Evolutionary conservation across 2,329 filamentous ascomycete genomes (phyloP).

Genomic region (Xylaria sp.): DNA sequence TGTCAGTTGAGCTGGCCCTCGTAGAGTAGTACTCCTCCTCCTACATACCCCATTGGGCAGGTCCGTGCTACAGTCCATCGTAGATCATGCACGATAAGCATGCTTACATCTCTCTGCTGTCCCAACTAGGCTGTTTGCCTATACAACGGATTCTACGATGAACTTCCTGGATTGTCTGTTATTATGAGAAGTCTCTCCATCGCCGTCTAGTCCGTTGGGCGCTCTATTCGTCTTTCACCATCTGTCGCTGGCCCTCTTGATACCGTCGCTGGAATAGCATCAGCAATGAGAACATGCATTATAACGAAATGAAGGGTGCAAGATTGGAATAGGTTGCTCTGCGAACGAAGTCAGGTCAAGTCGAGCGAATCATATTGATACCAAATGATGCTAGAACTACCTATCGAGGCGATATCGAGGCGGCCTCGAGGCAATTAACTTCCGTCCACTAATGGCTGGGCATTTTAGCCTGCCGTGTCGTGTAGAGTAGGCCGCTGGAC

Average conservation of each 20-base stretch:
- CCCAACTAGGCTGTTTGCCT: not conserved
- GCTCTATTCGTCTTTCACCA: not conserved
- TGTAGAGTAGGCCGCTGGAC: not conserved
- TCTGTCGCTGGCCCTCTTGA: not conserved
- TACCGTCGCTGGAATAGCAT: not conserved
- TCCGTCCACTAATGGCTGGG: slow-evolving; percentile 8
- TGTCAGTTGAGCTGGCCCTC: slow-evolving; percentile 21
- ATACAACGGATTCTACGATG: not conserved
- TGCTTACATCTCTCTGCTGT: slow-evolving; percentile 13
- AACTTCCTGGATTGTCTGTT: not conserved
- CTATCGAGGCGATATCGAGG: not conserved
- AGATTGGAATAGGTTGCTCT: not conserved
- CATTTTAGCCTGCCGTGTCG: slow-evolving; percentile 28
- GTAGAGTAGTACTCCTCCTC: slow-evolving; percentile 28
- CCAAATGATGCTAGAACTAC: slow-evolving; percentile 5
- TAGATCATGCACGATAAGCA: slow-evolving; percentile 32
- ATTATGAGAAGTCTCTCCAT: not conserved
- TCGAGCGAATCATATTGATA: slow-evolving; percentile 2
- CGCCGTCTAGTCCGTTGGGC: not conserved
- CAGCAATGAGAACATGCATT: not conserved
- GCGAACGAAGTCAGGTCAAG: not conserved
- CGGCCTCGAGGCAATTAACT: slow-evolving; percentile 12
- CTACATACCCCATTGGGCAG: slow-evolving; percentile 34
- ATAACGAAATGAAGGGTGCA: not conserved
- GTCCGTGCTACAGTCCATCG: slow-evolving; percentile 31